phyloP scores from a whole-genome alignment of 208 protist species.

The Wallacemonas collosoma region DNA sequence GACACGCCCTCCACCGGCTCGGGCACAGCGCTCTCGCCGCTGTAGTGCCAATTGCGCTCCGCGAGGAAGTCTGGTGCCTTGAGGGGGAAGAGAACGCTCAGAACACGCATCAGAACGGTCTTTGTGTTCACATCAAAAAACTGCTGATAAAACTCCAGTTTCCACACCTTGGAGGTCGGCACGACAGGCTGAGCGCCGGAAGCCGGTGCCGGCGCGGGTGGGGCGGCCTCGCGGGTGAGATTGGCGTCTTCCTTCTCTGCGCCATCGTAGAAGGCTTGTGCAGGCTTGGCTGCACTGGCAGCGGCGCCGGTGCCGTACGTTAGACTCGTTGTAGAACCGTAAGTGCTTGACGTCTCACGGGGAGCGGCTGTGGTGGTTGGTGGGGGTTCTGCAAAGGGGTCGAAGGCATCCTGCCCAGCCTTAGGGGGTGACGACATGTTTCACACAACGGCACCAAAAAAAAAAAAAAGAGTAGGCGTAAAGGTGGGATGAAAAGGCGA shows the following conservation, averaged over 20 bases:
- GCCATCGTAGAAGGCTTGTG: constrained; percentile 13
- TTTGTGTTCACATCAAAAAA: constrained; percentile 91
- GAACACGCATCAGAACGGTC: constrained; percentile 77
- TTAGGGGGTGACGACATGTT: constrained; percentile 2
- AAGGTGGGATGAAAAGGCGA: background rate
- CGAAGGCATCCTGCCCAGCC: constrained; percentile 13
- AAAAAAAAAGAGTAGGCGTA: background rate
- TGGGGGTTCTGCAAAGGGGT: constrained; percentile 10
- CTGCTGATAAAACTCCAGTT: constrained; percentile 85
- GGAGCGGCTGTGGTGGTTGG: constrained; percentile 2
- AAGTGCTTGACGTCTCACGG: background rate
- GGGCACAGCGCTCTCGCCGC: constrained; percentile 26
- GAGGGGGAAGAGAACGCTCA: constrained; percentile 63
- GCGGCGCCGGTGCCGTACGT: background rate
- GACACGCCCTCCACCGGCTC: constrained; percentile 51
- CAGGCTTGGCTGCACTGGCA: background rate
- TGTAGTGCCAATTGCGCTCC: constrained; percentile 76
- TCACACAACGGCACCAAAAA: background rate
- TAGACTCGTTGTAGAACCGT: background rate
- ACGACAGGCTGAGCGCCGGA: constrained; percentile 9
- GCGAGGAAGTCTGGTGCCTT: constrained; percentile 83
- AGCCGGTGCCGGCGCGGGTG: constrained; percentile 5
- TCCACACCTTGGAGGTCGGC: constrained; percentile 76
- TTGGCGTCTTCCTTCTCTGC: constrained; percentile 3
- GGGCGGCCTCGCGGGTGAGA: background rate